Evolutionary conservation across 805 yeast species (phyloP).

Genomic region (Saccharomyces cerevisiae): DNA sequence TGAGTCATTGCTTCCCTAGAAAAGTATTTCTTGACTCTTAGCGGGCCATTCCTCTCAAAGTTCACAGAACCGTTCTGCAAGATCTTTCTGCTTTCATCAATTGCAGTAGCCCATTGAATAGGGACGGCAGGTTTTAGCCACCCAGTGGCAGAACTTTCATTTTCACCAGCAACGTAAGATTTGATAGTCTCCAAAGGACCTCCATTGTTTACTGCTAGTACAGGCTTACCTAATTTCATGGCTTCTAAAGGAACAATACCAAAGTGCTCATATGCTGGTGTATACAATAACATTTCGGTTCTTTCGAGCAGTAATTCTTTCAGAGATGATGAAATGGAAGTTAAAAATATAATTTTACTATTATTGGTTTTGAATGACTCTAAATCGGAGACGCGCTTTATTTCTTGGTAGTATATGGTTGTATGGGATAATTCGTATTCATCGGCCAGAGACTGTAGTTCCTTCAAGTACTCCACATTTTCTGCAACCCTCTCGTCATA

Average conservation of each 20-base stretch:
- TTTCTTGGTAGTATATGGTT: conserved; percentile 33
- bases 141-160: conserved; percentile 47
- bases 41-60: conserved; percentile 26
- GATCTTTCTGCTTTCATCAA: conserved; percentile 34
- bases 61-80: conserved; percentile 8
- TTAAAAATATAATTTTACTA: conserved; percentile 60
- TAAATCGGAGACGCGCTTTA: conserved; percentile 13
- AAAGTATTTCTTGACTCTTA: conserved; percentile 27
- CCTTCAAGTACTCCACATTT: conserved; percentile 62
- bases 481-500: conserved; percentile 70
- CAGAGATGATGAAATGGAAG: conserved; percentile 62
- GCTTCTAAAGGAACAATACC: conserved; percentile 97
- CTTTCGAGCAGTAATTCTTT: conserved; percentile 54
- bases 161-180: conserved; percentile 24
- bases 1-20: conserved; percentile 35
- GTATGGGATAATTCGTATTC: conserved; percentile 37
- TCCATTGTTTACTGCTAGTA: conserved; percentile 78
- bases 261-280: conserved; percentile 89
- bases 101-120: conserved; percentile 46
- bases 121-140: conserved; percentile 45
- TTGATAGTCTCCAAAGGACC: conserved; percentile 79
- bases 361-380: conserved; percentile 24
- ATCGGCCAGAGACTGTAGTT: conserved; percentile 45
- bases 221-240: conserved; percentile 77
- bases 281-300: conserved; percentile 63